Conservation (phyloP, 2,329 filamentous ascomycete species). For the Venturia pyrina region DNA sequence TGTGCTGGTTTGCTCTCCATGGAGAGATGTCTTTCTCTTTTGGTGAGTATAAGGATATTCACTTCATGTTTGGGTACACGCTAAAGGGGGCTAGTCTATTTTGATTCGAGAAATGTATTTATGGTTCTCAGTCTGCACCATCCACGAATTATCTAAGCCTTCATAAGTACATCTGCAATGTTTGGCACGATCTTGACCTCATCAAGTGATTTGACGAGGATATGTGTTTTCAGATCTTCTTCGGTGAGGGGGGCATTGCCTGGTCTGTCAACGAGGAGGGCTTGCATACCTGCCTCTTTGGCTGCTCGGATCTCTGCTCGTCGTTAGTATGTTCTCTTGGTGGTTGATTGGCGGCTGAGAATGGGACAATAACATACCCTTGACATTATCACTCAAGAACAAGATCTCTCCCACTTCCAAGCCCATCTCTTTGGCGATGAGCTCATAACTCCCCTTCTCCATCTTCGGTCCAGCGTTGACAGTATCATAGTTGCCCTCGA, state of each 20-base stretch:
- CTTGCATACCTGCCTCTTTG: slow-evolving; percentile 30
- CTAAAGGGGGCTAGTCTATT: too few relatives aligned
- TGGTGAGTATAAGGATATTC: too few relatives aligned
- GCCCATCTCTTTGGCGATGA: slow-evolving; percentile 46
- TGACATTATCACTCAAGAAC: slow-evolving; percentile 75
- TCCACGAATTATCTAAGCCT: not conserved
- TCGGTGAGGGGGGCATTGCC: slow-evolving; percentile 50
- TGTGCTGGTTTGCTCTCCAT: too few relatives aligned
- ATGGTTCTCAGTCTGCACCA: too few relatives aligned
- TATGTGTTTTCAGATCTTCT: slow-evolving; percentile 3
- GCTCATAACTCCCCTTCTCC: slow-evolving; percentile 55
- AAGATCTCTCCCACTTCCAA: slow-evolving; percentile 47
- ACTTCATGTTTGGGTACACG: too few relatives aligned
- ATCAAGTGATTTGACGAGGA: slow-evolving; percentile 9
- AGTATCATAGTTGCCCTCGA: slow-evolving; percentile 53
- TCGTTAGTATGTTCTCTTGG: slow-evolving; percentile 16
- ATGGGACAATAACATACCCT: slow-evolving; percentile 28
- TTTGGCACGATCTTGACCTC: slow-evolving; percentile 1
- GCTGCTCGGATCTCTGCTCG: slow-evolving; percentile 36
- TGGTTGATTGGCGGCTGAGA: not conserved
- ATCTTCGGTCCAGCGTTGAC: slow-evolving; percentile 69
- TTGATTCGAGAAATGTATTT: too few relatives aligned
- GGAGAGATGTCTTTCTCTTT: too few relatives aligned
- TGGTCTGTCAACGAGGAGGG: slow-evolving; percentile 44
- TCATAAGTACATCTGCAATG: not conserved